Conservation (phyloP, 2,329 filamentous ascomycete genomes). For the Penicillium thymicola region DNA sequence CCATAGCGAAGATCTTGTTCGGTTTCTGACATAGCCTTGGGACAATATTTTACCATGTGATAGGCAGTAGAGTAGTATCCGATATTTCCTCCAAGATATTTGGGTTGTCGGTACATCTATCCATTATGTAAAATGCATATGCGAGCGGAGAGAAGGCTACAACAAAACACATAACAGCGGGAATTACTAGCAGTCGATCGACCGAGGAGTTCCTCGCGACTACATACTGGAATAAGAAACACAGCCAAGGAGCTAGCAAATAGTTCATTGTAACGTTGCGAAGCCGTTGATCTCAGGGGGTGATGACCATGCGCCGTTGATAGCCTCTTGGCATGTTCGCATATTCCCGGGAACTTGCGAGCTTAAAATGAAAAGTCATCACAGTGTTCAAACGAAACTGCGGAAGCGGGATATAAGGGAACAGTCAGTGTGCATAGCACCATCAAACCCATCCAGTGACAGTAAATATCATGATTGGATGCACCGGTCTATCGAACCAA, state of each 20-base stretch:
- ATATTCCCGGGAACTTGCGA: not conserved
- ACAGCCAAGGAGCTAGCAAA: constrained; percentile 14
- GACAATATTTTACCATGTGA: not conserved
- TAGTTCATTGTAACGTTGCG: constrained; percentile 6
- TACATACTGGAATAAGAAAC: constrained; percentile 4
- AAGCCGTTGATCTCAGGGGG: not conserved
- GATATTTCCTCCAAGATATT: not conserved
- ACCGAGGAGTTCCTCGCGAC: constrained; percentile 1
- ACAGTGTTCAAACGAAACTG: not conserved
- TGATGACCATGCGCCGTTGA: not conserved
- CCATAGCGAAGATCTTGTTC: constrained; percentile 1
- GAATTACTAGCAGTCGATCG: constrained; percentile 4
- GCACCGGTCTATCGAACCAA: not conserved
- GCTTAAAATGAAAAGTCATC: not conserved
- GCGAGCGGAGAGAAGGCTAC: not conserved
- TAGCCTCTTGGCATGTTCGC: not conserved
- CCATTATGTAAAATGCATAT: not conserved
- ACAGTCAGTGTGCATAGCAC: not conserved
- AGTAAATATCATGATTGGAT: not conserved
- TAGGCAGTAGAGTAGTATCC: not conserved
- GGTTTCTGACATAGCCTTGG: not conserved
- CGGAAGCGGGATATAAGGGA: not conserved
- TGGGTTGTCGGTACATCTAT: not conserved
- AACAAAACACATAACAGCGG: not conserved
- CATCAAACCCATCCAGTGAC: not conserved